These are phyloP conservation scores for Albugo candida DNA, from an alignment of 352 stramenopile species.

Conservation along the genomic window DNA sequence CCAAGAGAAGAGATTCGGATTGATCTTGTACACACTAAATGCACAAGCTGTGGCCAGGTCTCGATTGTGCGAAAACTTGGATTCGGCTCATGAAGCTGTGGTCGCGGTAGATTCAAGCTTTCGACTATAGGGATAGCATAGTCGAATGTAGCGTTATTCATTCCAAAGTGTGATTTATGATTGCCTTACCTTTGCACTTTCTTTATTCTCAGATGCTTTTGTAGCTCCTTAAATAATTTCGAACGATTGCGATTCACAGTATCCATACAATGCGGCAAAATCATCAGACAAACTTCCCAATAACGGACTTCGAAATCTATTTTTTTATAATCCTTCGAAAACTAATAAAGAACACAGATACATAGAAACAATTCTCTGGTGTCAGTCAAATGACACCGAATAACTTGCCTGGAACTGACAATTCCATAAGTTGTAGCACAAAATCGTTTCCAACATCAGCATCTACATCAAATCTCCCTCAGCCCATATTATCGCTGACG, in stretches of 20 bases:
- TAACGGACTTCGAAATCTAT: background rate
- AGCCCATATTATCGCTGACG: background rate
- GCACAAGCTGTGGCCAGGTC: conserved; percentile 33
- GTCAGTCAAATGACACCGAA: background rate
- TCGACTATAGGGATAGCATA: conserved; percentile 15
- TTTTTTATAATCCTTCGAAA: background rate
- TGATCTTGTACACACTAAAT: conserved; percentile 21
- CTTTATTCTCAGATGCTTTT: background rate
- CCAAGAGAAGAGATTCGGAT: conserved; percentile 37
- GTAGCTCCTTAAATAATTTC: no score
- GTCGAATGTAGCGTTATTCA: background rate
- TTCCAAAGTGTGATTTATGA: background rate
- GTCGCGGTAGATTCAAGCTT: conserved; percentile 27
- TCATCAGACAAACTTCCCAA: background rate
- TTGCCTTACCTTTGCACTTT: background rate
- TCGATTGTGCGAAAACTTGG: conserved; percentile 38
- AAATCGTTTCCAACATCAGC: background rate
- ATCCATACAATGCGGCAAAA: background rate
- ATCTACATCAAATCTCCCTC: background rate
- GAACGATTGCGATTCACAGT: no score
- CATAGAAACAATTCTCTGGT: background rate
- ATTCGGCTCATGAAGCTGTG: conserved; percentile 42
- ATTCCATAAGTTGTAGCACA: background rate
- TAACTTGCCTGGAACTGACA: background rate
- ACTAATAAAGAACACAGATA: background rate